A percentile compares a stretch with the other conserved stretches of the same genome.
Conservation (phyloP, 2,329 filamentous ascomycete genomes). For the Coniochaeta pulveracea region DNA sequence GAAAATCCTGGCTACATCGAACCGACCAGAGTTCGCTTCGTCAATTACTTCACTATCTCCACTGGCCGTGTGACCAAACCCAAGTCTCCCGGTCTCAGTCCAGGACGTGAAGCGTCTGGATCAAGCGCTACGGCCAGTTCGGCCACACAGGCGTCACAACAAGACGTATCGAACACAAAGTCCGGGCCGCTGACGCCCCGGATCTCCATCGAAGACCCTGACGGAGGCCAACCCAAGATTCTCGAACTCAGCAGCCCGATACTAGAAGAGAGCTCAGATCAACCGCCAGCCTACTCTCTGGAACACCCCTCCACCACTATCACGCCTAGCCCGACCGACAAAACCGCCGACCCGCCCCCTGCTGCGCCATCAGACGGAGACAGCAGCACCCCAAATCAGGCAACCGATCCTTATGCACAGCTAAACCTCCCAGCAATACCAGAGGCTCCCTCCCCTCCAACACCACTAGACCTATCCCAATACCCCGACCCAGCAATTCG, state of each 20-base stretch:
- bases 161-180: constrained; percentile 4
- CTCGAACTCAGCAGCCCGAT: constrained; percentile 10
- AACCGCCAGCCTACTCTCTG: not conserved
- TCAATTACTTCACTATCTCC: constrained; percentile 87
- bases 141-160: not conserved
- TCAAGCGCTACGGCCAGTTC: not conserved
- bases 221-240: constrained; percentile 14
- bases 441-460: constrained; percentile 40
- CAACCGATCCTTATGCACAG: too few species aligned
- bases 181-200: constrained; percentile 20
- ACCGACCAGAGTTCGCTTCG: constrained; percentile 55
- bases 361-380: constrained; percentile 7
- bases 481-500: constrained; percentile 45
- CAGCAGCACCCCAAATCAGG: too few species aligned
- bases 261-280: constrained; percentile 4
- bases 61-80: constrained; percentile 54
- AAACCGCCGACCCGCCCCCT: constrained; percentile 7
- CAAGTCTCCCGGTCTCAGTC: constrained; percentile 14
- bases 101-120: constrained; percentile 9
- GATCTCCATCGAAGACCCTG: constrained; percentile 34
- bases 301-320: not conserved
- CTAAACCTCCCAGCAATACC: constrained; percentile 28
- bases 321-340: not conserved
- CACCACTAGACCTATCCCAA: constrained; percentile 12
- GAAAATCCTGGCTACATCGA: constrained; percentile 24